phyloP scores from a whole-genome alignment of 345 rosid species.

The Citropsis articulata region DNA sequence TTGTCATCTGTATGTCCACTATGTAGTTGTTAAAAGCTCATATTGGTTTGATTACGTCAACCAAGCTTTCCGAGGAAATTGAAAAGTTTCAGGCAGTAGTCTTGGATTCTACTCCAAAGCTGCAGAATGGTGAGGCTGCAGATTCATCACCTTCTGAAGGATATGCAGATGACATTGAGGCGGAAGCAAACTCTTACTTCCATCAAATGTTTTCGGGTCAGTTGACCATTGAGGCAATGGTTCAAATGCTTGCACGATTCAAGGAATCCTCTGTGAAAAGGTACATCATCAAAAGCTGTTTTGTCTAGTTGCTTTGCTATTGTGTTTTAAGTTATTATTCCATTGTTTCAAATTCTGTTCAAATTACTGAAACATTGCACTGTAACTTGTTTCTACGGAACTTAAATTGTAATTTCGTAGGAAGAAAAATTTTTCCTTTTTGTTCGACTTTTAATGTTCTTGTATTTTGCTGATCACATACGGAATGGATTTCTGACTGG shows the following conservation, averaged over 20 bases:
- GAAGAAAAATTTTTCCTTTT: neutral
- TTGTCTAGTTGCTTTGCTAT: neutral
- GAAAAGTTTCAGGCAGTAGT: constrained; percentile 56
- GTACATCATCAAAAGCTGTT: constrained; percentile 24
- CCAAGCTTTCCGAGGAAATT: constrained; percentile 66
- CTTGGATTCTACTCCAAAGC: constrained; percentile 50
- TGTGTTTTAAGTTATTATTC: neutral
- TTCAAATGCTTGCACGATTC: constrained; percentile 90
- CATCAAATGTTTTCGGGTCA: constrained; percentile 93
- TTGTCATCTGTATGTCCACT: constrained; percentile 1
- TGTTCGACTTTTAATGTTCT: neutral
- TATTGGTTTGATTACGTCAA: constrained; percentile 37
- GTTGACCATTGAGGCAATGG: constrained; percentile 83
- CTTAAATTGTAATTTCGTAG: neutral
- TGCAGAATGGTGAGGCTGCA: constrained; percentile 69
- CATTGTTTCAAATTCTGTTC: neutral
- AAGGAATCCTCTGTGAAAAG: constrained; percentile 79
- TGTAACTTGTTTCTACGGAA: neutral
- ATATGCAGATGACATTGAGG: constrained; percentile 79
- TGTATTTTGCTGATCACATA: neutral
- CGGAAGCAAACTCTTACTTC: constrained; percentile 91
- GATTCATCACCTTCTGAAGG: constrained; percentile 67
- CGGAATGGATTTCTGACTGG: neutral
- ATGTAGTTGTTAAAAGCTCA: constrained; percentile 70
- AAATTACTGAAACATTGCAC: neutral